Evolutionary conservation across 306 rosid species (phyloP), one percentile per base, ranked within the genome.

Genomic region (Cyamopsis tetragonoloba): DNA sequence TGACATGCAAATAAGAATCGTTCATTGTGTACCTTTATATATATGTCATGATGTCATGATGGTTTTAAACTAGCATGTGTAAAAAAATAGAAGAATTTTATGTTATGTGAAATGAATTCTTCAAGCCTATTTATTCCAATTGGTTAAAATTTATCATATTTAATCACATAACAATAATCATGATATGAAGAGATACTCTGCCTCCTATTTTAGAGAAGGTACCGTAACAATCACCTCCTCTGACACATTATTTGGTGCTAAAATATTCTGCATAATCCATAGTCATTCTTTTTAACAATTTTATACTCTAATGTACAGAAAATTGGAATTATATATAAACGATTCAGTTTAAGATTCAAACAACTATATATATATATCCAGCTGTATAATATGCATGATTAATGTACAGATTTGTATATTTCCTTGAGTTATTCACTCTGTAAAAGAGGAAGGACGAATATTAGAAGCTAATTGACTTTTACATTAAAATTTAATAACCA

Each of bases 401-500:
- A 73, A 64, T 51, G 5, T 48, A 38, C 24, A 6, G 4, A 14
- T 1, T 31, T 0, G 39, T 41, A 13, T 14, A 8, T 53, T 55
- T 56, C 20, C 24, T 56, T 56, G 12, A 37, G 47, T 17, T 3
- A 60, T 47, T 23, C 43, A 26, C 27, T 17, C 11, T 26, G 0
- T 6, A 53, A 55, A 46, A 1, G 15, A 70, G 6, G 10, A 59
- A 34, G 24, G 32, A 24, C 3, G 62, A 62, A 50, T 14, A 31
- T 53, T 24, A 42, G 14, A 44, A 35, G 2, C 72, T 77, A 56
- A 53, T 62, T 42, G 32, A 32, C 60, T 76, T 18, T 62, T 43
- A 24, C 39, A 77, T 62, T 24, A 62, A 69, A 69, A 53, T 15
- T 62, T n/a, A 30, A 37, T 7, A n/a, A n/a, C n/a, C 22, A 60